A percentile compares a stretch with the other conserved stretches of the same genome.
phyloP scores from a whole-genome alignment of 257 asterid genomes.

The Jasminum sambac region DNA sequence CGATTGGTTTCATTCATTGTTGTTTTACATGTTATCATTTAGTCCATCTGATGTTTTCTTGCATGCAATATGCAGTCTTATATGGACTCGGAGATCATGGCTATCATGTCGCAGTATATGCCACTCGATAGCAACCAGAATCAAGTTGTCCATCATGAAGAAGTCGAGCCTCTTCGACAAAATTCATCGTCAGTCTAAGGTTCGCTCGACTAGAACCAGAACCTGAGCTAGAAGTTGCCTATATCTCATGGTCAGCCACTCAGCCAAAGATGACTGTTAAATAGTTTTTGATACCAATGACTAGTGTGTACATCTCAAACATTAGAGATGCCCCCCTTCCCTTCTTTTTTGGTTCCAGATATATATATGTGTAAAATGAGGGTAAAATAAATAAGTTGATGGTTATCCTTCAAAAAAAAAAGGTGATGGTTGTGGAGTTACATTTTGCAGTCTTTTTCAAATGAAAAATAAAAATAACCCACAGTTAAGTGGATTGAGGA shows the following conservation, averaged over 20 bases:
- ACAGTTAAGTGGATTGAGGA: too few relatives aligned
- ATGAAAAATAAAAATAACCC: too few relatives aligned
- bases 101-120: slow-evolving; percentile 97
- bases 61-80: slow-evolving; percentile 57
- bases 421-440: neutral
- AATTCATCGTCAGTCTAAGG: slow-evolving; percentile 45
- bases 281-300: neutral
- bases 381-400: neutral
- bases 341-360: neutral
- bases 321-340: neutral
- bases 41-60: neutral
- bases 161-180: slow-evolving; percentile 51
- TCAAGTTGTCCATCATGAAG: slow-evolving; percentile 60
- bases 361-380: neutral
- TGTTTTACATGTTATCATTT: neutral
- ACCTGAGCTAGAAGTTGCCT: neutral
- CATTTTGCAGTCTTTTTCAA: neutral
- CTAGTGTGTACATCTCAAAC: neutral
- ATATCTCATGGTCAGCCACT: neutral
- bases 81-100: slow-evolving; percentile 98
- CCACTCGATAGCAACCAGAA: slow-evolving; percentile 81
- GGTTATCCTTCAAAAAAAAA: neutral
- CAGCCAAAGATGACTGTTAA: too few relatives aligned
- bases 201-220: neutral
- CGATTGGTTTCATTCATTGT: neutral